A percentile compares a stretch with the other conserved stretches of the same genome.
Evolutionary conservation across 345 rosid species (phyloP).

Genomic region (Excoecaria agallocha): DNA sequence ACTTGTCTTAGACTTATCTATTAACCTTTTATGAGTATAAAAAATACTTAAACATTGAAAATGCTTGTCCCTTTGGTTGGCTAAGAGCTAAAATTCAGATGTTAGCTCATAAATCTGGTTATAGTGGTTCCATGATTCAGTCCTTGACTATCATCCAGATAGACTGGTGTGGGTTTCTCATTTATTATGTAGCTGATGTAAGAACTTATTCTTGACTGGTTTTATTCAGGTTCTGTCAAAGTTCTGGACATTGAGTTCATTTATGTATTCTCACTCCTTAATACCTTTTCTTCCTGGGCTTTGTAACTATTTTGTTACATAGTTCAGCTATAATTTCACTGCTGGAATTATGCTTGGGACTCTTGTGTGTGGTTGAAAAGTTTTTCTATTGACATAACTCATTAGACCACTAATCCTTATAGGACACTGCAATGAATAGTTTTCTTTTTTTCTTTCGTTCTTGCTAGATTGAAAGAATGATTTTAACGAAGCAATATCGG

Average conservation of each 20-base stretch:
- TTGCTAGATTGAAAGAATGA: conserved; percentile 35
- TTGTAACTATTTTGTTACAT: neutral
- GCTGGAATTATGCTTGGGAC: neutral
- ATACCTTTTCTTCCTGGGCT: neutral
- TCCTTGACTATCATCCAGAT: neutral
- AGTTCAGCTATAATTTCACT: neutral
- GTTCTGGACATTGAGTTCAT: neutral
- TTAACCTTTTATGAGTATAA: too few relatives aligned
- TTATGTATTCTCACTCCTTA: neutral
- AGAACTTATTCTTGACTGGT: neutral
- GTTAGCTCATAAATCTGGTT: neutral
- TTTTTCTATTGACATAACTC: neutral
- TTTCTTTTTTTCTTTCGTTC: conserved; percentile 4
- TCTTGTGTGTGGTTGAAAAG: conserved; percentile 1
- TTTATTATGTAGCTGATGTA: neutral
- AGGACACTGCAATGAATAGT: conserved; percentile 9
- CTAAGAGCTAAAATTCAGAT: neutral
- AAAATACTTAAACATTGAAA: neutral
- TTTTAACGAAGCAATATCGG: conserved; percentile 80
- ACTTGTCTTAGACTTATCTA: too few relatives aligned
- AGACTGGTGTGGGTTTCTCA: neutral
- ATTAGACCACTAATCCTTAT: neutral
- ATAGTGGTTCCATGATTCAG: neutral
- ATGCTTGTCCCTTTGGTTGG: neutral
- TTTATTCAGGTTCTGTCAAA: neutral